Evolutionary conservation across 139 green algal genomes (phyloP).

Genomic region (Micractinium conductrix): DNA sequence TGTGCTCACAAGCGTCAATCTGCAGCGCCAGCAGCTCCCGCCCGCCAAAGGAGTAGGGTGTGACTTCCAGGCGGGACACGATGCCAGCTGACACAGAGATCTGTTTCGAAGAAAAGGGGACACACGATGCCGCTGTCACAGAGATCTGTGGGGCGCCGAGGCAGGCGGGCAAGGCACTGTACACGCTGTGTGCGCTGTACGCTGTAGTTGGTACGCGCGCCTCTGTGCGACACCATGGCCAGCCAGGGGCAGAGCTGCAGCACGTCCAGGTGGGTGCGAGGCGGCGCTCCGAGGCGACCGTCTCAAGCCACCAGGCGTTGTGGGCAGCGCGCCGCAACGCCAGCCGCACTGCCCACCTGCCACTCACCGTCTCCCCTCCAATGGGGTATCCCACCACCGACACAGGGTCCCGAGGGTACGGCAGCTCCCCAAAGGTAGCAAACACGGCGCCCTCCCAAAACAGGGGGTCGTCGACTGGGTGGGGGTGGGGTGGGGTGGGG

Average conservation of each 20-base stretch:
- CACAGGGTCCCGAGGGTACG: constrained; percentile 81
- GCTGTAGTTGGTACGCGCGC: no score
- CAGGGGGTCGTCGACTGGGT: constrained; percentile 76
- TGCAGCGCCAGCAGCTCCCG: constrained; percentile 91
- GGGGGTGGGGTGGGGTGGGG: constrained; percentile 64
- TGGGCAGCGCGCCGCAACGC: no score
- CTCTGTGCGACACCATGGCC: no score
- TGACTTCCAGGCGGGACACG: constrained; percentile 89
- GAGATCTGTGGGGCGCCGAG: no score
- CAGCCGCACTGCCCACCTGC: neutral
- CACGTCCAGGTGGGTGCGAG: no score
- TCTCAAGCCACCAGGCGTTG: no score
- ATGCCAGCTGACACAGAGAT: constrained; percentile 72
- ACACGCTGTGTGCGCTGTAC: no score
- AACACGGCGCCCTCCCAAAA: constrained; percentile 84
- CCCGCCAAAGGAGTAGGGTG: constrained; percentile 86
- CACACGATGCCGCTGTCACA: no score
- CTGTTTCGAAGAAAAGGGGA: no score
- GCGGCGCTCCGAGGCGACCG: no score
- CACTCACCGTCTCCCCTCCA: constrained; percentile 88
- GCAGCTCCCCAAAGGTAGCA: constrained; percentile 80
- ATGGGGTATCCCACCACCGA: constrained; percentile 89
- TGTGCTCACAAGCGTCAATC: constrained; percentile 33
- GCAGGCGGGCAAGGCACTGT: no score
- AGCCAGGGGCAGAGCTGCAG: no score